Evolutionary conservation across 2,329 filamentous ascomycete species (phyloP), one percentile per base, ranked within the genome.

Genomic region (Talaromyces sp.): DNA sequence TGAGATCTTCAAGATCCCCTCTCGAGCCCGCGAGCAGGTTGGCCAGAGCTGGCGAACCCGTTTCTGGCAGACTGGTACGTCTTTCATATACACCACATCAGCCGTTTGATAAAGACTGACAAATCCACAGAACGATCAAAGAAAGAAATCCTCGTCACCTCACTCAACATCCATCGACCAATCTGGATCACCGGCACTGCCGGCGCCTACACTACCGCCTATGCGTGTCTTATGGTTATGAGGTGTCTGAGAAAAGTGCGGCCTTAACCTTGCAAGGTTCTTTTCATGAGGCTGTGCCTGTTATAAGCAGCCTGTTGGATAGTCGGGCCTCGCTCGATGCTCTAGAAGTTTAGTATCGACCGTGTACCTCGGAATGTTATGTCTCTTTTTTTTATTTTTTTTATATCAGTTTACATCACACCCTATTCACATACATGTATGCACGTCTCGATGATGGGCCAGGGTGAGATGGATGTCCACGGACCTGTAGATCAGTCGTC

Each of bases 1-100:
- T 44, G 61, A 62, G 31, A 62, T 62, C 56, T 59, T 62, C 61
- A 62, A 62, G 33, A 59, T 62, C 52, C 61, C 61, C 27, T 40
- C 36, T 44, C 61, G 61, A 23, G 61, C 61, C 57, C 56, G 57
- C 10, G 61, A 62, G 31, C 61, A 62, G 51, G 61, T 59, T 3
- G 61, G 61, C 28, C 50, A 56, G 16, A 59, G 51, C 4, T 59
- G 56, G 56, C 51, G 61, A 12, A 59, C 50, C 55, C 57, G 56
- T 4, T 52, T 62, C 53, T 52, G 61, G 40, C 61, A 62, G 27
- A 59, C 61, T 36, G 61, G 61, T 62, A 40, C 16, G 61, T 62
- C n/a, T 33, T 2, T 55, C 9, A 16, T 31, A 40, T 51, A 23
- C 6, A 6, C 6, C 6, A 8, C 44, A 27, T 7, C 44, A 50